These are phyloP conservation scores for Pichia ethanolica DNA, from an alignment of 805 yeast species.

Conservation along the genomic window DNA sequence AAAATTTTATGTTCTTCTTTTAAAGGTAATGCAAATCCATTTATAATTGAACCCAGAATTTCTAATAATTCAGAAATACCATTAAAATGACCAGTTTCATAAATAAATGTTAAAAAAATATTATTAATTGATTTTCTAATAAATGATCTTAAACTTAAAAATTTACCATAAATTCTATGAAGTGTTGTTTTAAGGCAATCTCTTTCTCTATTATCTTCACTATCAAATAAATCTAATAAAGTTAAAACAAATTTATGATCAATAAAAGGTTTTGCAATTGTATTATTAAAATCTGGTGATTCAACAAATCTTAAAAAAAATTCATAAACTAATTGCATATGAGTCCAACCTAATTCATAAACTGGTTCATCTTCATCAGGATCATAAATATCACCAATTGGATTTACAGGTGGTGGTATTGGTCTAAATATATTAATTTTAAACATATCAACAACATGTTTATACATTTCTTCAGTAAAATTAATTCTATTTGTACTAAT, in stretches of 20 bases:
- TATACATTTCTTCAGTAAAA: constrained; percentile 86
- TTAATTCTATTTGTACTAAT: constrained; percentile 75
- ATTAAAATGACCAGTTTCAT: constrained; percentile 92
- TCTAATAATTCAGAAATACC: constrained; percentile 94
- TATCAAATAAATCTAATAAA: constrained; percentile 83
- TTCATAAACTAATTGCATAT: constrained; percentile 94
- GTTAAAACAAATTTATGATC: constrained; percentile 83
- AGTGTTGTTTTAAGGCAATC: constrained; percentile 92
- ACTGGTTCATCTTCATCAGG: constrained; percentile 99
- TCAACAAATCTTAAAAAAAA: constrained; percentile 89
- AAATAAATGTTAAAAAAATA: constrained; percentile 85
- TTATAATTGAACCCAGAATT: constrained; percentile 91
- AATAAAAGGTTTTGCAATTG: constrained; percentile 85
- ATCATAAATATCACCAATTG: constrained; percentile 90
- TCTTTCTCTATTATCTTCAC: constrained; percentile 94
- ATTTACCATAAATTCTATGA: constrained; percentile 94
- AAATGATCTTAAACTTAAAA: constrained; percentile 79
- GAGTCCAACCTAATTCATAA: constrained; percentile 95
- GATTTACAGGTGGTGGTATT: constrained; percentile 97
- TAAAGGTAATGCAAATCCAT: constrained; percentile 94
- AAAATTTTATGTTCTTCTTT: constrained; percentile 96
- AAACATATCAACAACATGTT: constrained; percentile 84
- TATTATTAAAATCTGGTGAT: constrained; percentile 90
- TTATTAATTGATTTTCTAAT: constrained; percentile 88
- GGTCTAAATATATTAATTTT: constrained; percentile 85